phyloP scores from a whole-genome alignment of 345 rosid genomes.

The Citrus inodora region DNA sequence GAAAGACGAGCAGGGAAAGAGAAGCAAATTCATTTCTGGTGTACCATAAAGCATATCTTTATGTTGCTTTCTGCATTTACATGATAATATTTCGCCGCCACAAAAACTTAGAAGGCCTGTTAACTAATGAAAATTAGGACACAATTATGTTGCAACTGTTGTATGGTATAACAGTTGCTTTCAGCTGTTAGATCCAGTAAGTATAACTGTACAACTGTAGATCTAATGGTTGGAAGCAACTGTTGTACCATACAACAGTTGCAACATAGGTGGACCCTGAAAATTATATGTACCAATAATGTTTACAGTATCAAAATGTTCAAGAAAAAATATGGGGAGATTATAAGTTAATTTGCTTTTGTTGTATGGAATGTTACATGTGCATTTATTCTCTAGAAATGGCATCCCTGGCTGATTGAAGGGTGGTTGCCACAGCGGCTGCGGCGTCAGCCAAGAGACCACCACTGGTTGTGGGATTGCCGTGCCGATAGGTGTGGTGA shows the following conservation, averaged over 20 bases:
- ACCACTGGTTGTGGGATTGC: slow-evolving; percentile 43
- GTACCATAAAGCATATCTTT: neutral
- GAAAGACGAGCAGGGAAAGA: neutral
- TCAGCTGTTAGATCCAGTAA: no score
- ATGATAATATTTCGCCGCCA: neutral
- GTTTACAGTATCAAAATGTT: neutral
- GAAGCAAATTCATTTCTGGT: neutral
- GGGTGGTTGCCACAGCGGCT: slow-evolving; percentile 45
- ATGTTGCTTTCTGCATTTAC: neutral
- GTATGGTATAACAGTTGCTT: no score
- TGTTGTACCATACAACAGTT: no score
- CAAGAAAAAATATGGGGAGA: neutral
- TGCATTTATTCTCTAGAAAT: slow-evolving; percentile 15
- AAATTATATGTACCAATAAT: neutral
- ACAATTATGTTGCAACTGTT: no score
- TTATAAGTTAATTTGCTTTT: neutral
- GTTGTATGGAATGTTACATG: neutral
- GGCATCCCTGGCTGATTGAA: slow-evolving; percentile 60
- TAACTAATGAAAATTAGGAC: neutral
- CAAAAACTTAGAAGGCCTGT: neutral
- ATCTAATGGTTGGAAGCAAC: no score
- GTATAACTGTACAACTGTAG: no score
- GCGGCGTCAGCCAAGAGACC: slow-evolving; percentile 61
- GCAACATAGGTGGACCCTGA: no score
- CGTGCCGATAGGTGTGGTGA: slow-evolving; percentile 25